Conservation (phyloP, 139 green algal genomes). For the Asterochloris sp. region DNA sequence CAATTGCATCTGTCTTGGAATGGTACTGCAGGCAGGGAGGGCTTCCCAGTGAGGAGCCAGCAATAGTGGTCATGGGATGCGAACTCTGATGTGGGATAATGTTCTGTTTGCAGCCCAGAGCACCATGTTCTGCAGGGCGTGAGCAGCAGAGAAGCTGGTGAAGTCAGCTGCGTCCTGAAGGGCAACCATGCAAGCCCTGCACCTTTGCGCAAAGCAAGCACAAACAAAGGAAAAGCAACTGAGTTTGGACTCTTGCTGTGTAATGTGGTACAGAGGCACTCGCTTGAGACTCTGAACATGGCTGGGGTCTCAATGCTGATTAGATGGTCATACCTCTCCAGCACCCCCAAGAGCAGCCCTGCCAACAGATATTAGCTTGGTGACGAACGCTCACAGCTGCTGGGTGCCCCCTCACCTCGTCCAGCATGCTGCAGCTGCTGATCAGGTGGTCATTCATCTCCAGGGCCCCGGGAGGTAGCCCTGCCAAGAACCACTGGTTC, state of each 20-base stretch:
- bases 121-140: neutral
- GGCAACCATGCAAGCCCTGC: neutral
- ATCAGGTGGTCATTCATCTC: slow-evolving; percentile 41
- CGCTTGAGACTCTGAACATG: too few relatives aligned
- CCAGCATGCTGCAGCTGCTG: neutral
- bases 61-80: neutral
- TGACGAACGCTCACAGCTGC: neutral
- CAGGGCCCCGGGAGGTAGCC: slow-evolving; percentile 45
- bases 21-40: slow-evolving; percentile 21
- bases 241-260: too few relatives aligned
- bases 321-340: neutral
- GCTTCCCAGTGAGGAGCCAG: neutral
- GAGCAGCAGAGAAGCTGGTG: neutral
- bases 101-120: neutral
- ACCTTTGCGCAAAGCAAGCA: neutral
- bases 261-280: too few relatives aligned
- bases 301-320: neutral
- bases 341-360: neutral
- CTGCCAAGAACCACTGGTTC: slow-evolving; percentile 61
- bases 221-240: too few relatives aligned
- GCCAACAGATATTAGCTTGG: neutral
- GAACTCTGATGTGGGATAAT: neutral
- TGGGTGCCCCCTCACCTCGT: neutral
- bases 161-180: neutral
- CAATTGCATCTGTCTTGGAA: slow-evolving; percentile 20